Conservation (phyloP, 2,329 filamentous ascomycete genomes). For the Hypoxylon sp. region DNA sequence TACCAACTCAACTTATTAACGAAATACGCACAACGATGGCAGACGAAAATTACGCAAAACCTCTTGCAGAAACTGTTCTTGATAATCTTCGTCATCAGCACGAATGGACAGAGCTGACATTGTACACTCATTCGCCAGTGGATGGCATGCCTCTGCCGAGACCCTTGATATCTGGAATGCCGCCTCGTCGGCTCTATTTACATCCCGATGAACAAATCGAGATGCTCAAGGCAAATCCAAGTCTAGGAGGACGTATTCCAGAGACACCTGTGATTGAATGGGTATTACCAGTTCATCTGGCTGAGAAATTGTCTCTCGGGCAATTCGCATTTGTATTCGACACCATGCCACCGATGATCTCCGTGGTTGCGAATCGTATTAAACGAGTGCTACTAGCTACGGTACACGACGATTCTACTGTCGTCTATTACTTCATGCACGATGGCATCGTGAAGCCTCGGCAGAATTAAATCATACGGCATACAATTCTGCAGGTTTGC, state of each 20-base stretch:
- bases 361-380: slow-evolving; percentile 53
- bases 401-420: slow-evolving; percentile 80
- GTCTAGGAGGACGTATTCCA: slow-evolving; percentile 54
- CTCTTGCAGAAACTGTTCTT: slow-evolving; percentile 67
- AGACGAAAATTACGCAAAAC: slow-evolving; percentile 39
- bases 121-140: slow-evolving; percentile 57
- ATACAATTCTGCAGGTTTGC: neutral
- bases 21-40: too few species aligned
- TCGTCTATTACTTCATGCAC: slow-evolving; percentile 86
- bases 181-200: slow-evolving; percentile 76
- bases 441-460: slow-evolving; percentile 88
- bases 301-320: slow-evolving; percentile 75
- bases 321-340: slow-evolving; percentile 76
- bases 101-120: slow-evolving; percentile 71
- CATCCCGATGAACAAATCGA: slow-evolving; percentile 85
- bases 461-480: slow-evolving; percentile 68
- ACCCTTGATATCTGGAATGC: slow-evolving; percentile 75
- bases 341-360: slow-evolving; percentile 58
- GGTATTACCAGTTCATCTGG: slow-evolving; percentile 77
- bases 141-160: slow-evolving; percentile 57
- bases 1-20: slow-evolving; percentile 11
- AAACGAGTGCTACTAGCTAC: slow-evolving; percentile 80
- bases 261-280: slow-evolving; percentile 72
- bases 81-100: slow-evolving; percentile 80
- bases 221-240: slow-evolving; percentile 68